These are phyloP conservation scores for Microbotryomycetes sp. DNA, from an alignment of 1,284 basidiomycete genomes.

Conservation along the genomic window DNA sequence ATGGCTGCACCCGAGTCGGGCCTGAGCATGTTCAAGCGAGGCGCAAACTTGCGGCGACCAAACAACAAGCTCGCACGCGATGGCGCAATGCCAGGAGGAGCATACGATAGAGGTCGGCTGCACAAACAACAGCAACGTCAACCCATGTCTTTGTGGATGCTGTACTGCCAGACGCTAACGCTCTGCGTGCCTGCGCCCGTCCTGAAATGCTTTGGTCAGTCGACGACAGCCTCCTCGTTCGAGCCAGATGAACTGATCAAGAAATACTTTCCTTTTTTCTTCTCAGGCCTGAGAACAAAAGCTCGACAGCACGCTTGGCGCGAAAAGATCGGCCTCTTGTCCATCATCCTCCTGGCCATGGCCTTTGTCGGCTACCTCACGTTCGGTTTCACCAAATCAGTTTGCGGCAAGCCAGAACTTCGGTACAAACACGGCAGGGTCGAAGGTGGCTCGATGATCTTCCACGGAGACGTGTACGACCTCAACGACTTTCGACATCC, in stretches of 20 bases:
- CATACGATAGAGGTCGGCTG: slow-evolving; percentile 27
- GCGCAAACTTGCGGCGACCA: slow-evolving; percentile 61
- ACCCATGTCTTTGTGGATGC: slow-evolving; percentile 88
- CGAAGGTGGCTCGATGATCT: slow-evolving; percentile 73
- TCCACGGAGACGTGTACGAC: slow-evolving; percentile 90
- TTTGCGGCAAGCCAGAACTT: slow-evolving; percentile 77
- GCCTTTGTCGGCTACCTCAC: slow-evolving; percentile 92
- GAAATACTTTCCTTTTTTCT: slow-evolving; percentile 9
- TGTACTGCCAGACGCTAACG: slow-evolving; percentile 85
- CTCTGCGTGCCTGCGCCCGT: slow-evolving; percentile 59
- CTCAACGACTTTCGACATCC: slow-evolving; percentile 81
- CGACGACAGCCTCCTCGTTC: not conserved
- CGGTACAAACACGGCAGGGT: slow-evolving; percentile 73
- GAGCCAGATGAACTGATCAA: not conserved
- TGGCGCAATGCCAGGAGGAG: slow-evolving; percentile 34
- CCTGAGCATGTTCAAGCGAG: slow-evolving; percentile 74
- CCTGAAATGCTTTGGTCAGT: slow-evolving; percentile 54
- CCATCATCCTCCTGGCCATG: slow-evolving; percentile 75
- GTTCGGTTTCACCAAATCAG: slow-evolving; percentile 95
- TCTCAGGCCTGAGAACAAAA: slow-evolving; percentile 71
- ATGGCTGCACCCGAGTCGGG: slow-evolving; percentile 73
- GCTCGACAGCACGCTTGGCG: slow-evolving; percentile 96
- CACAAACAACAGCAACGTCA: slow-evolving; percentile 45
- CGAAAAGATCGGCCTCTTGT: slow-evolving; percentile 92
- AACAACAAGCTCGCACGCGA: slow-evolving; percentile 51